Evolutionary conservation across 2,329 filamentous ascomycete genomes (phyloP).

Genomic region (Clarireedia homoeocarpa): DNA sequence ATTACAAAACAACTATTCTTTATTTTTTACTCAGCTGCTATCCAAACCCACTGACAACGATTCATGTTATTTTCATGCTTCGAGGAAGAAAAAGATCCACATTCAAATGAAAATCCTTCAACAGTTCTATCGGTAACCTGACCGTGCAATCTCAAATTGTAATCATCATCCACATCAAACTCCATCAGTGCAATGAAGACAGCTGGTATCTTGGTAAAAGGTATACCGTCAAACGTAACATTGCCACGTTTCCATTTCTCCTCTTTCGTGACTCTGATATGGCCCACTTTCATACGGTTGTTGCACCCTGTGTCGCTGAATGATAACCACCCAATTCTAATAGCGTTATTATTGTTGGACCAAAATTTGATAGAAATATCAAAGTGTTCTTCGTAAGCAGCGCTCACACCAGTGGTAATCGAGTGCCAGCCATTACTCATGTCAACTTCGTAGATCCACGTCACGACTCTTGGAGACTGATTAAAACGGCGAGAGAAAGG

Average conservation of each 20-base stretch:
- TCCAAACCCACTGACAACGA: not conserved
- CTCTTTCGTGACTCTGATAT: not conserved
- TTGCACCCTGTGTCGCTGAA: not conserved
- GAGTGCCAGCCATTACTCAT: not conserved
- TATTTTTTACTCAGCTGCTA: not conserved
- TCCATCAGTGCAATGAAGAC: not conserved
- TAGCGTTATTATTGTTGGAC: not conserved
- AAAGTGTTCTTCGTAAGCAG: not conserved
- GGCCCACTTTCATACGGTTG: not conserved
- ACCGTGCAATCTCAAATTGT: not conserved
- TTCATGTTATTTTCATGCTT: not conserved
- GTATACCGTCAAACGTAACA: not conserved
- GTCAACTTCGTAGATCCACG: not conserved
- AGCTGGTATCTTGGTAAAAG: not conserved
- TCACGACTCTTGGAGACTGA: not conserved
- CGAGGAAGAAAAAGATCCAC: not conserved
- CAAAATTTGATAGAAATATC: not conserved
- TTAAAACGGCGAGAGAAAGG: not conserved
- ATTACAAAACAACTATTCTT: not conserved
- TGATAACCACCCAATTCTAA: not conserved
- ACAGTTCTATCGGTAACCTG: not conserved
- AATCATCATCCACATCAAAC: not conserved
- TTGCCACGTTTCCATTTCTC: not conserved
- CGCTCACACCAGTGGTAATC: not conserved
- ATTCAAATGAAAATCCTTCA: not conserved